Evolutionary conservation across 768 basidiomycete species (phyloP).

Genomic region (Tylopilus rubrobrunneus): DNA sequence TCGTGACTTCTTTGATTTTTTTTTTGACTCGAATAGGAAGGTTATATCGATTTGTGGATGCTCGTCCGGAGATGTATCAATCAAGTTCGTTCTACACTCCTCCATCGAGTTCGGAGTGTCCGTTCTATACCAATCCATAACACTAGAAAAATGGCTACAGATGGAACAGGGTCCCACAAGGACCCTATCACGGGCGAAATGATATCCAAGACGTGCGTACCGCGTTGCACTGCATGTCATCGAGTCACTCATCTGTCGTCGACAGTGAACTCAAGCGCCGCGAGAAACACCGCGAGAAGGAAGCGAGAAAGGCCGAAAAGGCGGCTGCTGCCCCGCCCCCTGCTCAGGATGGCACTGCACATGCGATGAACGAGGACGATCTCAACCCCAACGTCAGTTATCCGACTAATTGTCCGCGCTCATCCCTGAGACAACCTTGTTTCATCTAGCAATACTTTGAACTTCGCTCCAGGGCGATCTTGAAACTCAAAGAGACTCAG

Average conservation of each 20-base stretch:
- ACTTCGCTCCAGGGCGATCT: conserved; percentile 83
- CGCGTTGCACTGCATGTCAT: not conserved
- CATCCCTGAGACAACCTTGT: not conserved
- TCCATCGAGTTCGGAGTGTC: conserved; percentile 3
- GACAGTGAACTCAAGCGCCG: conserved; percentile 91
- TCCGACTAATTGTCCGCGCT: not conserved
- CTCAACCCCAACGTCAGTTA: conserved; percentile 83
- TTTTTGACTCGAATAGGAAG: conserved; percentile 27
- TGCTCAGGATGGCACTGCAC: conserved; percentile 36
- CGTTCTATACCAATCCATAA: conserved; percentile 2
- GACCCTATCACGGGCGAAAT: conserved; percentile 92
- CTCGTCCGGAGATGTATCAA: conserved; percentile 21
- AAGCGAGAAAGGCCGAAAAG: conserved; percentile 75
- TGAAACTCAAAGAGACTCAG: conserved; percentile 78
- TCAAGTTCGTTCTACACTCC: conserved; percentile 10
- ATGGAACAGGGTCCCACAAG: conserved; percentile 42
- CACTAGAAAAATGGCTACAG: conserved; percentile 37
- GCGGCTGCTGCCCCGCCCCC: conserved; percentile 43
- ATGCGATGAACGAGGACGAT: conserved; percentile 65
- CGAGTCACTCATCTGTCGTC: conserved; percentile 19
- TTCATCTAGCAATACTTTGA: conserved; percentile 89
- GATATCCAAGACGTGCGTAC: conserved; percentile 89
- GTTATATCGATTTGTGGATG: conserved; percentile 26
- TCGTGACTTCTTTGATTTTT: conserved; percentile 10
- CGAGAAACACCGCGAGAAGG: conserved; percentile 73